These are phyloP conservation scores for Biscogniauxia marginata DNA, from an alignment of 2,329 filamentous ascomycete species.

Conservation along the genomic window DNA sequence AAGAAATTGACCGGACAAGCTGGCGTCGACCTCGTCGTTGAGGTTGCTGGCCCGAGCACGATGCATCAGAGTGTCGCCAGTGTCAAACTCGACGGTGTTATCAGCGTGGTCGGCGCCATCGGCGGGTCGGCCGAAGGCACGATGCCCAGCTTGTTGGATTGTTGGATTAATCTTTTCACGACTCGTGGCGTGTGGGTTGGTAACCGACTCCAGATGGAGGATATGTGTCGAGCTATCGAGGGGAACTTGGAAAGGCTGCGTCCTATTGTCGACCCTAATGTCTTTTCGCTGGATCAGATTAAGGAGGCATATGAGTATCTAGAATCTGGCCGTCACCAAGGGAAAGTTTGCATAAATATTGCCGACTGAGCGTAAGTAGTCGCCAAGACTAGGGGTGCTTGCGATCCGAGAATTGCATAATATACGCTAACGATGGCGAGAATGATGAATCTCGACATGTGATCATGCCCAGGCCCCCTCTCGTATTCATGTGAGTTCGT, in stretches of 20 bases:
- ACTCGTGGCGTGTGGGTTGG: conserved; percentile 48
- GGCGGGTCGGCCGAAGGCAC: conserved; percentile 22
- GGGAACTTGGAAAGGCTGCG: conserved; percentile 39
- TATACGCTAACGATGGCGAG: too few relatives aligned
- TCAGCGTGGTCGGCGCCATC: conserved; percentile 40
- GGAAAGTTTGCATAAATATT: conserved; percentile 39
- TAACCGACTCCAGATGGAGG: conserved; percentile 47
- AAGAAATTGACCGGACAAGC: conserved; percentile 34
- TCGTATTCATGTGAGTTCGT: too few relatives aligned
- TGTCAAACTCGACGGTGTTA: conserved; percentile 40
- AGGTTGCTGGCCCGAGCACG: conserved; percentile 40
- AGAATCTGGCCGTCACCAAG: conserved; percentile 34
- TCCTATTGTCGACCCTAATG: conserved; percentile 46
- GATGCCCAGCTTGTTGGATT: conserved; percentile 22
- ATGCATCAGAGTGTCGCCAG: conserved; percentile 40
- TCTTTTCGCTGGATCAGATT: conserved; percentile 44
- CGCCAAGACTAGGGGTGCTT: too few relatives aligned
- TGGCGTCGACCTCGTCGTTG: conserved; percentile 44
- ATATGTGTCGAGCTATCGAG: conserved; percentile 51
- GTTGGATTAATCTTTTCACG: conserved; percentile 38
- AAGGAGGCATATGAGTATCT: conserved; percentile 45
- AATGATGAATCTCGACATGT: too few relatives aligned
- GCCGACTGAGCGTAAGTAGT: too few relatives aligned
- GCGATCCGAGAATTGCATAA: too few relatives aligned
- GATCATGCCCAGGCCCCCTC: too few relatives aligned